Evolutionary conservation across 1,284 basidiomycete genomes (phyloP).

Genomic region (Apiotrichum sp.): DNA sequence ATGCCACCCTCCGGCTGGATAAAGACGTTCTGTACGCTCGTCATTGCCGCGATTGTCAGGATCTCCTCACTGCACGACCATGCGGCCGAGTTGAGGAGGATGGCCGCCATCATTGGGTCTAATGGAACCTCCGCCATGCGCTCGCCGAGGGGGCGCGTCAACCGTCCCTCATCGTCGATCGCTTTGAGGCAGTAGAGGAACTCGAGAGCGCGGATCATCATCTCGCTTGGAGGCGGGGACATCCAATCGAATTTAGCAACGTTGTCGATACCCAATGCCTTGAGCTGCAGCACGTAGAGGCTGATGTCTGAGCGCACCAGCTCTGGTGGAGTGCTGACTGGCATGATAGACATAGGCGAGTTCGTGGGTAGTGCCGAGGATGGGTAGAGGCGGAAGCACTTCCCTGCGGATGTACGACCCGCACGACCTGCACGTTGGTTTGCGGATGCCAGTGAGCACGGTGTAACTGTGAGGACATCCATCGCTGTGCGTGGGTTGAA

Average conservation of each 20-base stretch:
- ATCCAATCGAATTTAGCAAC: conserved; percentile 82
- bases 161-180: conserved; percentile 50
- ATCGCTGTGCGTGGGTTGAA: conserved; percentile 77
- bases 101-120: conserved; percentile 55
- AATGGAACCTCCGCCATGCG: conserved; percentile 55
- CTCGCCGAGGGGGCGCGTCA: conserved; percentile 51
- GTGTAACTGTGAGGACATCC: conserved; percentile 70
- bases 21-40: conserved; percentile 81
- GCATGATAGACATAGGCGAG: conserved; percentile 41
- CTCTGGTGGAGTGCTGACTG: conserved; percentile 73
- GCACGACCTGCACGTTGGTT: conserved; percentile 84
- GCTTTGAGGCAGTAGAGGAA: conserved; percentile 50
- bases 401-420: conserved; percentile 80
- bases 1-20: conserved; percentile 70
- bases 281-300: conserved; percentile 82
- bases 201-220: conserved; percentile 76
- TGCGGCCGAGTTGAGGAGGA: conserved; percentile 71
- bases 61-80: conserved; percentile 87
- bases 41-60: conserved; percentile 92
- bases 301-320: conserved; percentile 82
- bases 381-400: conserved; percentile 90
- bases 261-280: conserved; percentile 89
- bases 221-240: conserved; percentile 77
- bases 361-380: conserved; percentile 57
- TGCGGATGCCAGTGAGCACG: conserved; percentile 75